Evolutionary conservation across 78 protist genomes (phyloP).

Genomic region (Polysphondylium violaceum): DNA sequence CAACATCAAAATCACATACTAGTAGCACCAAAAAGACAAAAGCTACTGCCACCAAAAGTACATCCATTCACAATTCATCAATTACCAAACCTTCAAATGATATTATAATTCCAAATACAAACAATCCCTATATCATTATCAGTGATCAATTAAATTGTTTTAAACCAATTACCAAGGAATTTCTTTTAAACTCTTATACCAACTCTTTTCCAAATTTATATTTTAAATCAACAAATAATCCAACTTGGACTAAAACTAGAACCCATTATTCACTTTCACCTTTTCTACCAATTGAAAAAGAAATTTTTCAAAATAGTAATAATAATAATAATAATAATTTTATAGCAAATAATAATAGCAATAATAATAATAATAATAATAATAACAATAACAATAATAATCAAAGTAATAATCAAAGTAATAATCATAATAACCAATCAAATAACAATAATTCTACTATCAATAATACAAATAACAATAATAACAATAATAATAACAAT

Average conservation of each 20-base stretch:
- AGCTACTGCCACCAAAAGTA: background rate
- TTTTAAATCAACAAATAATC: constrained; percentile 4
- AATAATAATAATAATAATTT: background rate
- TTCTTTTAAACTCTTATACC: background rate
- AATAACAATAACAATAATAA: constrained; percentile 17
- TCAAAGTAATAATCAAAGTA: background rate
- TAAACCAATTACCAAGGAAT: constrained; percentile 64
- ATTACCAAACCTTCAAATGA: too few relatives aligned
- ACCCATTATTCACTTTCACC: constrained; percentile 53
- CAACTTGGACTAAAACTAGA: constrained; percentile 38
- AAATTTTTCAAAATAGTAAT: constrained; percentile 8
- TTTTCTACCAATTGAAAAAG: constrained; percentile 60
- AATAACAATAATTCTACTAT: background rate
- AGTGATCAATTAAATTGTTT: constrained; percentile 6
- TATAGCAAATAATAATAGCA: background rate
- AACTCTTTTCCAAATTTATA: constrained; percentile 26
- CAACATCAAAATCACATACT: constrained; percentile 1
- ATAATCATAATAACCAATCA: background rate
- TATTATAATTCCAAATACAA: background rate
- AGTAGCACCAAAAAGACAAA: constrained; percentile 3
- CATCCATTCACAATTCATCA: background rate
- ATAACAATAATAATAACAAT: background rate
- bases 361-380: constrained; percentile 14
- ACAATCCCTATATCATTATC: background rate
- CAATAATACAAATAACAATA: constrained; percentile 4